These are phyloP conservation scores for Lactarius psammicola DNA, from an alignment of 768 basidiomycete species.

Conservation along the genomic window DNA sequence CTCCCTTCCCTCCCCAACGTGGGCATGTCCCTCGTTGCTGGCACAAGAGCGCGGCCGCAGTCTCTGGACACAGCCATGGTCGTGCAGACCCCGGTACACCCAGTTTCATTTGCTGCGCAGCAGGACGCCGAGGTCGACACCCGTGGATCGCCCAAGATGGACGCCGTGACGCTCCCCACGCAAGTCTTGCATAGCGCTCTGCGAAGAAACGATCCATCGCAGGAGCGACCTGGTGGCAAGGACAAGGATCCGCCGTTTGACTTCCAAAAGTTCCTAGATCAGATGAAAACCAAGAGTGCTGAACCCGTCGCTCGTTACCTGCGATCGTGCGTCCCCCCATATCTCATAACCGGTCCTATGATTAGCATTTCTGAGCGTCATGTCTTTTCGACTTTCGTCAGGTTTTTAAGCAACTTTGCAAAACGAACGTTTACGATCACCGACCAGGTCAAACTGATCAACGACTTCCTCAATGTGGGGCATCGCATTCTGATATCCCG, in stretches of 20 bases:
- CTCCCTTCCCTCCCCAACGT: constrained; percentile 45
- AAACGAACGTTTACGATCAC: constrained; percentile 88
- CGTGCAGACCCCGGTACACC: constrained; percentile 20
- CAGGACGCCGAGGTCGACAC: constrained; percentile 7
- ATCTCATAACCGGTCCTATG: neutral
- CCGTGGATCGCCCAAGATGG: constrained; percentile 25
- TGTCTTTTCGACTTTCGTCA: constrained; percentile 36
- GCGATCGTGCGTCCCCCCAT: constrained; percentile 67
- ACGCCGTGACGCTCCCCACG: neutral
- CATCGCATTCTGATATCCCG: neutral
- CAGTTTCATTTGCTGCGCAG: constrained; percentile 19
- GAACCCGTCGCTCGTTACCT: constrained; percentile 95
- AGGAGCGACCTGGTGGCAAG: constrained; percentile 31
- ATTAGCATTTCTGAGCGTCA: neutral
- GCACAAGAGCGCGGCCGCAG: constrained; percentile 44
- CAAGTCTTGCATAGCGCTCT: constrained; percentile 21
- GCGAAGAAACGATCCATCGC: constrained; percentile 30
- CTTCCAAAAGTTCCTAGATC: constrained; percentile 92
- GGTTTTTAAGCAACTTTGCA: constrained; percentile 90
- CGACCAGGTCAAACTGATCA: constrained; percentile 94
- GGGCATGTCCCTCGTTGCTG: constrained; percentile 26
- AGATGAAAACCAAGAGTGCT: constrained; percentile 84
- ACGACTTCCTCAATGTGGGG: constrained; percentile 85
- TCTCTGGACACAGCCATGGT: constrained; percentile 49
- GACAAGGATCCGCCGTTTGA: constrained; percentile 63